phyloP scores from a whole-genome alignment of 164 flowering plant species.

The Magnolia sinica region DNA sequence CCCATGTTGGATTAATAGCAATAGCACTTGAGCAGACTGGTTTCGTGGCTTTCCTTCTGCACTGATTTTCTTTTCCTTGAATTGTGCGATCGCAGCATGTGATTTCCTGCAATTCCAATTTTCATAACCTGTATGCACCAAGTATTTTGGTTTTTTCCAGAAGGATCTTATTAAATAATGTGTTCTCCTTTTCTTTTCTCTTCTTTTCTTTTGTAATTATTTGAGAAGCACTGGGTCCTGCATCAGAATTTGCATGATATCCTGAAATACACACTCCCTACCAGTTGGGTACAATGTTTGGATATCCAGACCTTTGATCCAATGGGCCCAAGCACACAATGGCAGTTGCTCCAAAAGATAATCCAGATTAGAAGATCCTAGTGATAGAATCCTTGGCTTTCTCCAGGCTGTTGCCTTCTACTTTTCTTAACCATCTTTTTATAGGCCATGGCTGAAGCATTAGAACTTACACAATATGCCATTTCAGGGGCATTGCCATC shows the following conservation, averaged over 20 bases:
- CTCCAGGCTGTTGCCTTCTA: background rate
- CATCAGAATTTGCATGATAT: background rate
- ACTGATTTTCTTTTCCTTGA: conserved; percentile 46
- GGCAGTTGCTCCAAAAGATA: background rate
- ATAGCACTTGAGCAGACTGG: conserved; percentile 55
- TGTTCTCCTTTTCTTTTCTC: too few species aligned
- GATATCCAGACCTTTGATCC: too few species aligned
- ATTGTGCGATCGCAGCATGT: conserved; percentile 63
- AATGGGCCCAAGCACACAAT: too few species aligned
- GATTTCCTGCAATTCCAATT: conserved; percentile 57
- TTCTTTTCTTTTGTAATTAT: background rate
- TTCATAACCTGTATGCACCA: background rate
- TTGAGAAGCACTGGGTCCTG: background rate
- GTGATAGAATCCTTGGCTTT: background rate
- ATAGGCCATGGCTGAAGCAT: background rate
- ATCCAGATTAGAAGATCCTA: background rate
- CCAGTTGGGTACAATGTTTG: background rate
- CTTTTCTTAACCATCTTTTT: background rate
- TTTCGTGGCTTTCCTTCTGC: conserved; percentile 17
- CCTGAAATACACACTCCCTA: background rate
- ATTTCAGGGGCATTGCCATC: background rate
- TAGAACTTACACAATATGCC: background rate
- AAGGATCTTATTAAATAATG: background rate
- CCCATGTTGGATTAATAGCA: conserved; percentile 85
- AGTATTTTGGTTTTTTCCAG: background rate